phyloP scores from a whole-genome alignment of 1,284 basidiomycete species.

The Grifola frondosa region DNA sequence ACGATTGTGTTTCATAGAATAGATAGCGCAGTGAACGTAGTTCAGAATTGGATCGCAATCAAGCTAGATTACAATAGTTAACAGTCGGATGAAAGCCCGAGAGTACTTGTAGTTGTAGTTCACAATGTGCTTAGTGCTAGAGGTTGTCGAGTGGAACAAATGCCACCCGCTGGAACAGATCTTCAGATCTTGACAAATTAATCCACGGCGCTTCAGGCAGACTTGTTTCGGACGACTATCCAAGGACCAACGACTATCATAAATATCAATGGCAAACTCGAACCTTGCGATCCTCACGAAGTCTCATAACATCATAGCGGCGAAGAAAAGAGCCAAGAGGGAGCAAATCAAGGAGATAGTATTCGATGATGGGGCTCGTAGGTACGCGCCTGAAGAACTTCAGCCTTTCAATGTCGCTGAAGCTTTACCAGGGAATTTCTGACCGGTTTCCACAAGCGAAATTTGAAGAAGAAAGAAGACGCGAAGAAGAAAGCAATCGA shows the following conservation, averaged over 20 bases:
- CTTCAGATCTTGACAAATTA: too few relatives aligned
- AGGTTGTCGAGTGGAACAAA: too few relatives aligned
- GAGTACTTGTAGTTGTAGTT: too few relatives aligned
- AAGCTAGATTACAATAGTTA: too few relatives aligned
- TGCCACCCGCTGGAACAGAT: too few relatives aligned
- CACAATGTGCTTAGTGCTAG: too few relatives aligned
- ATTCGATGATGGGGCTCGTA: constrained; percentile 76
- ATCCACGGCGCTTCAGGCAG: too few relatives aligned
- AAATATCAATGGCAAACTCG: constrained; percentile 25
- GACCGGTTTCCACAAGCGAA: constrained; percentile 87
- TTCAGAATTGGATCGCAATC: too few relatives aligned
- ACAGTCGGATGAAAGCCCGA: too few relatives aligned
- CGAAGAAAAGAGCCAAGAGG: constrained; percentile 57
- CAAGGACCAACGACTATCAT: background rate
- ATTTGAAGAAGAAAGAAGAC: constrained; percentile 71
- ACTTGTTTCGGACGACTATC: background rate
- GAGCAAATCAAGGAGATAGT: constrained; percentile 68
- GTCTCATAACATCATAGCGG: constrained; percentile 57
- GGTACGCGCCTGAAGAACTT: constrained; percentile 39
- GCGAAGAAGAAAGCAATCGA: constrained; percentile 67
- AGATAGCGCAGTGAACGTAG: too few relatives aligned
- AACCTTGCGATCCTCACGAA: constrained; percentile 60
- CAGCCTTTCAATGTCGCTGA: background rate
- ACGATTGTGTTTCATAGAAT: too few relatives aligned
- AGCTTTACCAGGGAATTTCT: constrained; percentile 64